phyloP scores from a whole-genome alignment of 257 asterid genomes.

The Solanum sejunctum region DNA sequence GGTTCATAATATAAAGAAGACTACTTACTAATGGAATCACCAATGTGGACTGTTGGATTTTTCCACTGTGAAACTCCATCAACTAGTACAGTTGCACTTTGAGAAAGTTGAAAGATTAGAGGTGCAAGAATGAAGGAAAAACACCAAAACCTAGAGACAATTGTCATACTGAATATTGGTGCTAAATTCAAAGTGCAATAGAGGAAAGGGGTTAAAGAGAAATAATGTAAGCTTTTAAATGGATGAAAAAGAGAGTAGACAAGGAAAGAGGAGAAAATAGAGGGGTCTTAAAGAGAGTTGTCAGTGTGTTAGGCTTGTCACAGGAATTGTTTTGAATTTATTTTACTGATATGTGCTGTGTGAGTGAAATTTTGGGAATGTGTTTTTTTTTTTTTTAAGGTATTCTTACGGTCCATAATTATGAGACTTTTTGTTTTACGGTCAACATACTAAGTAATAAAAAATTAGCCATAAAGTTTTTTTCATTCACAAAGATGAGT shows the following conservation, averaged over 20 bases:
- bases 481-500: too few species aligned
- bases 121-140: conserved; percentile 15
- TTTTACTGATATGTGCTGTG: conserved; percentile 4
- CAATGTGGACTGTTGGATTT: conserved; percentile 60
- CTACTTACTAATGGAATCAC: conserved; percentile 75
- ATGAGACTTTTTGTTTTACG: too few species aligned
- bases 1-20: neutral
- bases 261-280: neutral
- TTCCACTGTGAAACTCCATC: conserved; percentile 80
- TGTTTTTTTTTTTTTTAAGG: too few species aligned
- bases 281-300: conserved; percentile 16
- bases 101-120: conserved; percentile 19
- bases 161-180: conserved; percentile 9
- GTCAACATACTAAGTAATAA: too few species aligned
- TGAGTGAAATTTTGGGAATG: conserved; percentile 10
- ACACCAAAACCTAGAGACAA: conserved; percentile 12
- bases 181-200: neutral
- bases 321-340: conserved; percentile 27
- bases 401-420: too few species aligned
- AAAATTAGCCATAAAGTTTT: too few species aligned
- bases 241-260: neutral
- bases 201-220: neutral
- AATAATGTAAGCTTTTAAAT: neutral
- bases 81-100: conserved; percentile 47
- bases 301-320: conserved; percentile 45